A percentile compares a stretch with the other conserved stretches of the same genome.
Evolutionary conservation across 1,284 basidiomycete genomes (phyloP).

Genomic region (Ceratobasidium sp.): DNA sequence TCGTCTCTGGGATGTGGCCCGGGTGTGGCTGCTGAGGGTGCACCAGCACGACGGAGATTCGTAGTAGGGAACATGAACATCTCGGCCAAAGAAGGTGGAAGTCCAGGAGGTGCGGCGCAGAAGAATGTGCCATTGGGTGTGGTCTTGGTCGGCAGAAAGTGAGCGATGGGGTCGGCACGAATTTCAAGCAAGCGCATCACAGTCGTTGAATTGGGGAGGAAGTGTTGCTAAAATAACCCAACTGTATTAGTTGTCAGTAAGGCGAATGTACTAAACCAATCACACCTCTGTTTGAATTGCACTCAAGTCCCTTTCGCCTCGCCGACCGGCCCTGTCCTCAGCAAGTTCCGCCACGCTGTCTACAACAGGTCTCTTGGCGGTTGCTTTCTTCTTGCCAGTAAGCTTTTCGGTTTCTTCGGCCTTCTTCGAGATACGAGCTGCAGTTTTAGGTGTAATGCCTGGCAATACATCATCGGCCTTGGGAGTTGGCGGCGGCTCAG

Average conservation of each 20-base stretch:
- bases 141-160: conserved; percentile 84
- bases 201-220: conserved; percentile 82
- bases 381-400: conserved; percentile 81
- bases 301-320: conserved; percentile 72
- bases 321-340: conserved; percentile 69
- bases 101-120: conserved; percentile 81
- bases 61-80: conserved; percentile 84
- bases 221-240: conserved; percentile 63
- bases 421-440: conserved; percentile 54
- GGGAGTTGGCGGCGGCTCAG: conserved; percentile 75
- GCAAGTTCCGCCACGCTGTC: conserved; percentile 84
- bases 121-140: conserved; percentile 74
- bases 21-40: conserved; percentile 54
- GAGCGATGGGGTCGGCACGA: conserved; percentile 81
- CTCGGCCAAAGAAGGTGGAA: conserved; percentile 81
- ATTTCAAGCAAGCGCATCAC: conserved; percentile 86
- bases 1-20: conserved; percentile 54
- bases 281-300: conserved; percentile 72
- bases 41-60: conserved; percentile 54
- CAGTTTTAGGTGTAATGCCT: conserved; percentile 63
- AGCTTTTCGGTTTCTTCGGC: conserved; percentile 57
- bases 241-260: neutral
- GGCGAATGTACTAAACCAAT: neutral
- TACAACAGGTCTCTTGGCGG: conserved; percentile 62
- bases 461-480: conserved; percentile 59